Evolutionary conservation across 768 basidiomycete species (phyloP).

Genomic region (Lactarius tabidus): DNA sequence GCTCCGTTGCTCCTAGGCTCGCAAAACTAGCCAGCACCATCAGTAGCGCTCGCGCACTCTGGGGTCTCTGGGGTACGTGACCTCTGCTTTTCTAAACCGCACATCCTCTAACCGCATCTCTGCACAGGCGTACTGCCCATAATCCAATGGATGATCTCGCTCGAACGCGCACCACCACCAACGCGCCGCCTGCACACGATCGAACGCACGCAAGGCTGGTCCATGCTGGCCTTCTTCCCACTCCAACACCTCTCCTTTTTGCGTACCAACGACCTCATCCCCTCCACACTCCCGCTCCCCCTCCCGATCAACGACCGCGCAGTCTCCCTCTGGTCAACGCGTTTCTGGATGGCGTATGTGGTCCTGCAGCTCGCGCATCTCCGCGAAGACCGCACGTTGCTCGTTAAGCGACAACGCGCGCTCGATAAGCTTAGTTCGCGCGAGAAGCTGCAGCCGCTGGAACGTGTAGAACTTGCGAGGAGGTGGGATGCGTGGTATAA

Average conservation of each 20-base stretch:
- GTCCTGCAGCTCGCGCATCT: slow-evolving; percentile 73
- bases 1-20: slow-evolving; percentile 49
- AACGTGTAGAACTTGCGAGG: slow-evolving; percentile 52
- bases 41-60: slow-evolving; percentile 66
- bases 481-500: slow-evolving; percentile 68
- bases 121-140: slow-evolving; percentile 75
- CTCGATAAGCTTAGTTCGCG: slow-evolving; percentile 33
- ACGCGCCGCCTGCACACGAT: slow-evolving; percentile 69
- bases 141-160: slow-evolving; percentile 70
- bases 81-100: too few species aligned
- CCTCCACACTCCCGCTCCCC: slow-evolving; percentile 34
- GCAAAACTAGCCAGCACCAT: slow-evolving; percentile 53
- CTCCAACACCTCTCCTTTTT: slow-evolving; percentile 75
- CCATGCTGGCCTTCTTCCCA: slow-evolving; percentile 78
- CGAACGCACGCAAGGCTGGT: slow-evolving; percentile 73
- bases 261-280: slow-evolving; percentile 55
- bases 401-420: slow-evolving; percentile 50
- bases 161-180: slow-evolving; percentile 68
- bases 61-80: slow-evolving; percentile 75
- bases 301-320: slow-evolving; percentile 46
- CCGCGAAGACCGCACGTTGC: slow-evolving; percentile 58
- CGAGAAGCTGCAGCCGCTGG: slow-evolving; percentile 48
- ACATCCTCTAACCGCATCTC: too few species aligned
- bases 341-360: slow-evolving; percentile 80
- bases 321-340: slow-evolving; percentile 66